These are phyloP conservation scores for Serpula lacrymans DNA, from an alignment of 768 basidiomycete species.

Conservation along the genomic window DNA sequence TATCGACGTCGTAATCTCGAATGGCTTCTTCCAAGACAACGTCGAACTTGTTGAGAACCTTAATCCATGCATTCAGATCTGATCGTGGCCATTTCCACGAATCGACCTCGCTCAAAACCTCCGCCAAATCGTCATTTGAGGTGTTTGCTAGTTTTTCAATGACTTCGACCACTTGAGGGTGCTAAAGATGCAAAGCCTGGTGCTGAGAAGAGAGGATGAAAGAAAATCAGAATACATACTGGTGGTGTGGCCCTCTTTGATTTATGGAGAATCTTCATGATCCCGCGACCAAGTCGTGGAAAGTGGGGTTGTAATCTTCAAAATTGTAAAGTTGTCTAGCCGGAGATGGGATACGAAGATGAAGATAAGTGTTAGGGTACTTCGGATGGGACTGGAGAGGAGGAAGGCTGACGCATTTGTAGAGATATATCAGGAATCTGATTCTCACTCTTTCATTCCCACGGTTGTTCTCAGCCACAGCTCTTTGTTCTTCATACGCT, in stretches of 20 bases:
- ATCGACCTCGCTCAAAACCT: constrained; percentile 65
- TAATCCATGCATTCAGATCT: constrained; percentile 95
- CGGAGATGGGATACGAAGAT: constrained; percentile 7
- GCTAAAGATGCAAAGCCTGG: constrained; percentile 41
- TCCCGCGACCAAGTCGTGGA: constrained; percentile 51
- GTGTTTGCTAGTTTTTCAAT: constrained; percentile 67
- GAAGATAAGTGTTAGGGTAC: background rate
- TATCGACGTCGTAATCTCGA: constrained; percentile 80
- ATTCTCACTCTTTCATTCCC: constrained; percentile 15
- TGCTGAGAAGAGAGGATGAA: constrained; percentile 13
- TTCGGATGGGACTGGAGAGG: background rate
- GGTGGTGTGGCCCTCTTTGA: constrained; percentile 78
- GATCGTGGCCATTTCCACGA: constrained; percentile 94
- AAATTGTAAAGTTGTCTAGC: constrained; percentile 2
- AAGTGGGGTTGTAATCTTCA: constrained; percentile 11
- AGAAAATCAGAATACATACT: constrained; percentile 42
- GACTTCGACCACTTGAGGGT: constrained; percentile 77
- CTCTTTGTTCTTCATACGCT: too few species aligned
- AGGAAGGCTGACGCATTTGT: constrained; percentile 18
- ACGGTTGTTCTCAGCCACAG: too few species aligned
- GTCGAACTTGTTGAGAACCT: constrained; percentile 95
- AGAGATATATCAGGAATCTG: constrained; percentile 30
- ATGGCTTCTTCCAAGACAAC: constrained; percentile 79
- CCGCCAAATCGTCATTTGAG: constrained; percentile 66
- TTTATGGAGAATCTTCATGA: constrained; percentile 86